Conservation (phyloP, 495 filamentous ascomycete genomes). For the Pseudotulostoma volvatum region DNA sequence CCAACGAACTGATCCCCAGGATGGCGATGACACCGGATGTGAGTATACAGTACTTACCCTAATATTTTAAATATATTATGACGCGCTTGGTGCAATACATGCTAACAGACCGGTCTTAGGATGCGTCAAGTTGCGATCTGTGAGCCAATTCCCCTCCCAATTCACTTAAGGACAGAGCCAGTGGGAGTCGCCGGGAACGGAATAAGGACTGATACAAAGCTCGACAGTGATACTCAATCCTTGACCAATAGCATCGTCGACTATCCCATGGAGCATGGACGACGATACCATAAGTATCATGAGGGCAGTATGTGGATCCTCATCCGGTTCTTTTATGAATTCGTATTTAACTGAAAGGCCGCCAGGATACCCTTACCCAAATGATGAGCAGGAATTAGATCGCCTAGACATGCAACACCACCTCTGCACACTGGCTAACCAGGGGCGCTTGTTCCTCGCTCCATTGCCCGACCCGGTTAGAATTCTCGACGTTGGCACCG, state of each 20-base stretch:
- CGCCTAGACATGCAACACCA: conserved; percentile 45
- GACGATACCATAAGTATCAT: conserved; percentile 40
- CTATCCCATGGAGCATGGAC: conserved; percentile 38
- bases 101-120: neutral
- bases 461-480: conserved; percentile 37
- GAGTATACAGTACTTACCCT: neutral
- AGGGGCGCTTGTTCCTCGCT: conserved; percentile 38
- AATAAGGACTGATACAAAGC: neutral
- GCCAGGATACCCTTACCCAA: conserved; percentile 38
- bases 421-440: conserved; percentile 37
- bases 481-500: conserved; percentile 53
- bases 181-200: neutral
- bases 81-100: neutral
- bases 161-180: neutral
- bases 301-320: conserved; percentile 30
- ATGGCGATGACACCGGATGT: conserved; percentile 6
- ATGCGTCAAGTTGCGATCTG: conserved; percentile 1
- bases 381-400: conserved; percentile 39
- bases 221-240: conserved; percentile 30
- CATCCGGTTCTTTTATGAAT: neutral
- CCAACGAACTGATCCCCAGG: neutral
- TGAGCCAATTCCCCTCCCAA: neutral
- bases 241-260: conserved; percentile 34
- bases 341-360: conserved; percentile 7
- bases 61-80: neutral